Percentiles rank a stretch among this genome's conserved stretches.
These are phyloP conservation scores for Claviceps maximensis DNA, from an alignment of 2,329 filamentous ascomycete species.

Conservation along the genomic window DNA sequence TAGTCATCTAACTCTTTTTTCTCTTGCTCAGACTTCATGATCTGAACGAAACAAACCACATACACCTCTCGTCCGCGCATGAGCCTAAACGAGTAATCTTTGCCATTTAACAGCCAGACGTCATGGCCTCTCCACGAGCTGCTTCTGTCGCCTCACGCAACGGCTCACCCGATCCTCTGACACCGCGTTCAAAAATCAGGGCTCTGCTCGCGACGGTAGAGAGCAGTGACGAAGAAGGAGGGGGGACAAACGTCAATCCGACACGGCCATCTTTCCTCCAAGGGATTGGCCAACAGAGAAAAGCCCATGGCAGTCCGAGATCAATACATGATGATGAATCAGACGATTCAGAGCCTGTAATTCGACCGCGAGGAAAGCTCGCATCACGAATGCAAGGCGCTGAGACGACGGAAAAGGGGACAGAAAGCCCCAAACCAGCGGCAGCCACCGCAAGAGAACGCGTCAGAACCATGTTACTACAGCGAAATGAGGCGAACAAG, in stretches of 20 bases:
- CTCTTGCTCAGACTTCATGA: background rate
- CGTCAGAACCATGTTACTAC: conserved; percentile 27
- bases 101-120: background rate
- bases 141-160: conserved; percentile 30
- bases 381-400: conserved; percentile 47
- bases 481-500: conserved; percentile 15
- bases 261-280: conserved; percentile 5
- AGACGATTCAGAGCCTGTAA: conserved; percentile 23
- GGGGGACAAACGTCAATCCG: conserved; percentile 5
- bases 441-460: conserved; percentile 26
- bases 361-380: conserved; percentile 48
- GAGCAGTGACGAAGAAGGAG: conserved; percentile 34
- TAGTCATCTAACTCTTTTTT: background rate
- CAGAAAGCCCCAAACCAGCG: conserved; percentile 2
- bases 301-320: background rate
- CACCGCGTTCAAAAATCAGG: conserved; percentile 41
- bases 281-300: background rate
- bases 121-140: conserved; percentile 37
- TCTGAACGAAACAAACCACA: background rate
- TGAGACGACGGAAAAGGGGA: conserved; percentile 5
- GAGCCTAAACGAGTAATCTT: background rate
- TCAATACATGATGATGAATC: conserved; percentile 29
- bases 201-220: conserved; percentile 39
- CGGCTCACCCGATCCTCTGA: conserved; percentile 30
- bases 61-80: background rate